phyloP scores from a whole-genome alignment of 2,329 filamentous ascomycete species.

The Elsinoe ampelina region DNA sequence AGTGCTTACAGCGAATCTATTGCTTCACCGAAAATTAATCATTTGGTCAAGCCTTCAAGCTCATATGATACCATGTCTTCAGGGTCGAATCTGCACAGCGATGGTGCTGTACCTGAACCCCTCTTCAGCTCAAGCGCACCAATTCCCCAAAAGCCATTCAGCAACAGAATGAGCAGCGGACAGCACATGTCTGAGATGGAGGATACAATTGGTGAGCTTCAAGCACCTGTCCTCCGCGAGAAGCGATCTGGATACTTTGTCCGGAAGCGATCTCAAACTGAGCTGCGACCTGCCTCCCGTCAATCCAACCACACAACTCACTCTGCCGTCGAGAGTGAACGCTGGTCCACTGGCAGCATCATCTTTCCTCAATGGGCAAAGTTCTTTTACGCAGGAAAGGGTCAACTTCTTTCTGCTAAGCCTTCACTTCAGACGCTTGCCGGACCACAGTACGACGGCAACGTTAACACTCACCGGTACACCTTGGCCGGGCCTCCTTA shows the following conservation, averaged over 20 bases:
- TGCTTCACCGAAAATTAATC: neutral
- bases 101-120: slow-evolving; percentile 27
- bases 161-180: slow-evolving; percentile 8
- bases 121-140: slow-evolving; percentile 21
- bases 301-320: slow-evolving; percentile 23
- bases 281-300: slow-evolving; percentile 20
- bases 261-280: slow-evolving; percentile 23
- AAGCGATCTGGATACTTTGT: slow-evolving; percentile 28
- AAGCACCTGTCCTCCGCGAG: slow-evolving; percentile 23
- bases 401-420: slow-evolving; percentile 17
- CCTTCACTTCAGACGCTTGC: slow-evolving; percentile 13
- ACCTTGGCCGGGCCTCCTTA: slow-evolving; percentile 7
- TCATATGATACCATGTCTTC: slow-evolving; percentile 10
- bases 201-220: slow-evolving; percentile 28
- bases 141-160: slow-evolving; percentile 1
- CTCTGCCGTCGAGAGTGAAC: slow-evolving; percentile 21
- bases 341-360: slow-evolving; percentile 22
- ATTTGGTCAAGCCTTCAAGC: slow-evolving; percentile 7
- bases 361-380: slow-evolving; percentile 30
- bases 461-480: neutral
- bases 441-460: neutral
- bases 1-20: slow-evolving; percentile 11
- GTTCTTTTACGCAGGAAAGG: slow-evolving; percentile 26
- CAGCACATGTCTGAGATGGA: slow-evolving; percentile 23
- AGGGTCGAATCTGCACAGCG: neutral